Percentiles rank a stretch among this genome's conserved stretches.
phyloP scores from a whole-genome alignment of 164 flowering plant genomes.

The Kalanchoe fedtschenkoi region DNA sequence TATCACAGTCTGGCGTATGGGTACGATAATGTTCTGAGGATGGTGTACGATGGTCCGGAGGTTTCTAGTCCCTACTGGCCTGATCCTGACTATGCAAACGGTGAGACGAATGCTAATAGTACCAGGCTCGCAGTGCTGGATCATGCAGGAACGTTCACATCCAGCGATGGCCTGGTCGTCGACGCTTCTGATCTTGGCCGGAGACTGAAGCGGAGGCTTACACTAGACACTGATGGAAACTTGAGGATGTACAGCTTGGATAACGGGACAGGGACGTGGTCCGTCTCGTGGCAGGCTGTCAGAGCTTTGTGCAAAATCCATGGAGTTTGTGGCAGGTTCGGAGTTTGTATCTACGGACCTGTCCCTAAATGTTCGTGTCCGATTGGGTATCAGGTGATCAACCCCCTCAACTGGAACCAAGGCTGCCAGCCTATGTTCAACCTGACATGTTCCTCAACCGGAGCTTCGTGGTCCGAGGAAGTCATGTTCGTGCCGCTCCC shows the following conservation, averaged over 20 bases:
- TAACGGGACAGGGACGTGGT: conserved; percentile 18
- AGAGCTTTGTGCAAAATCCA: conserved; percentile 19
- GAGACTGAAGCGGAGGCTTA: conserved; percentile 25
- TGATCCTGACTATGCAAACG: conserved; percentile 13
- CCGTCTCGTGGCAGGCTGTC: conserved; percentile 26
- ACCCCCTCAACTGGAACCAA: conserved; percentile 26
- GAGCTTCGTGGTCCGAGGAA: background rate
- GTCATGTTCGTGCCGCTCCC: conserved; percentile 19
- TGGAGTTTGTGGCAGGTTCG: conserved; percentile 37
- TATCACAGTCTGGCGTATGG: conserved; percentile 20
- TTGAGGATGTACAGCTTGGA: conserved; percentile 33
- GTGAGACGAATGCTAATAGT: conserved; percentile 20
- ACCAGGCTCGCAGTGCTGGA: conserved; percentile 23
- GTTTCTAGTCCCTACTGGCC: conserved; percentile 32
- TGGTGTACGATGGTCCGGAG: conserved; percentile 29
- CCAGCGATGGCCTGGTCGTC: conserved; percentile 25
- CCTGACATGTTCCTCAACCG: conserved; percentile 6
- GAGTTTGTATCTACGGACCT: conserved; percentile 27
- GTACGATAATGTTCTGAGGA: conserved; percentile 23
- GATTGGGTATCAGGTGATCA: conserved; percentile 19
- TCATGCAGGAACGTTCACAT: conserved; percentile 18
- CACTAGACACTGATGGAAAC: conserved; percentile 38
- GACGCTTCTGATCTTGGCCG: conserved; percentile 23
- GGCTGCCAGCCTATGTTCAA: conserved; percentile 39
- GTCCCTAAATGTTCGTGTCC: conserved; percentile 30